Evolutionary conservation across 768 basidiomycete genomes (phyloP).

Genomic region (Steccherinum ochraceum): DNA sequence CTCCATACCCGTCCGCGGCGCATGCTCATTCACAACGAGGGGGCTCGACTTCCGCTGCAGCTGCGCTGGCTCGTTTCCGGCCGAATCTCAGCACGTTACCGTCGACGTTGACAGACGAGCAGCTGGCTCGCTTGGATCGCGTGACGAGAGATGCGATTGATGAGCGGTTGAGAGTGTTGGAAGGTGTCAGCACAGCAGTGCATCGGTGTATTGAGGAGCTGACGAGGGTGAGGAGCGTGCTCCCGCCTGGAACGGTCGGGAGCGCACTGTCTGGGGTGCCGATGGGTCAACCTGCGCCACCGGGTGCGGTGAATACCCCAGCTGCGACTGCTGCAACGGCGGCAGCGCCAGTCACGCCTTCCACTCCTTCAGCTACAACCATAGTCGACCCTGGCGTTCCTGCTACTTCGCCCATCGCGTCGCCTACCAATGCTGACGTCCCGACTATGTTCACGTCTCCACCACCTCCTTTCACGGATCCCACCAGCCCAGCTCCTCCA

Average conservation of each 20-base stretch:
- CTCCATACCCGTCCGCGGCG: background rate
- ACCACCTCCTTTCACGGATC: background rate
- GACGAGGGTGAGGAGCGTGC: constrained; percentile 63
- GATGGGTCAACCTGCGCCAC: background rate
- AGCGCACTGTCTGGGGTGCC: background rate
- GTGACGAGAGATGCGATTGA: constrained; percentile 79
- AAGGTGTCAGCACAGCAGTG: constrained; percentile 71
- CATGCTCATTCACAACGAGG: too few species aligned
- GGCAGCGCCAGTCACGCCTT: background rate
- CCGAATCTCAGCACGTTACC: constrained; percentile 31
- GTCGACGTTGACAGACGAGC: constrained; percentile 47
- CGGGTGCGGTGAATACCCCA: background rate
- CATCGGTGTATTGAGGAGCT: constrained; percentile 76
- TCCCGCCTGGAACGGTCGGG: constrained; percentile 31
- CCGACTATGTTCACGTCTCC: background rate
- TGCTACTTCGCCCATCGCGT: background rate
- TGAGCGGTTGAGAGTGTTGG: constrained; percentile 72
- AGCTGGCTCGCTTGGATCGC: constrained; percentile 57
- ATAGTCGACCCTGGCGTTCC: background rate
- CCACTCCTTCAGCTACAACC: background rate
- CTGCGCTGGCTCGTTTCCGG: constrained; percentile 9
- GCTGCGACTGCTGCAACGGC: background rate
- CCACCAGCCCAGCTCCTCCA: background rate
- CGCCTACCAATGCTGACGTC: background rate
- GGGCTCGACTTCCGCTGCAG: constrained; percentile 6